These are phyloP conservation scores for Geotrichum aggregatum DNA, from an alignment of 1,139 yeast species.

Conservation along the genomic window DNA sequence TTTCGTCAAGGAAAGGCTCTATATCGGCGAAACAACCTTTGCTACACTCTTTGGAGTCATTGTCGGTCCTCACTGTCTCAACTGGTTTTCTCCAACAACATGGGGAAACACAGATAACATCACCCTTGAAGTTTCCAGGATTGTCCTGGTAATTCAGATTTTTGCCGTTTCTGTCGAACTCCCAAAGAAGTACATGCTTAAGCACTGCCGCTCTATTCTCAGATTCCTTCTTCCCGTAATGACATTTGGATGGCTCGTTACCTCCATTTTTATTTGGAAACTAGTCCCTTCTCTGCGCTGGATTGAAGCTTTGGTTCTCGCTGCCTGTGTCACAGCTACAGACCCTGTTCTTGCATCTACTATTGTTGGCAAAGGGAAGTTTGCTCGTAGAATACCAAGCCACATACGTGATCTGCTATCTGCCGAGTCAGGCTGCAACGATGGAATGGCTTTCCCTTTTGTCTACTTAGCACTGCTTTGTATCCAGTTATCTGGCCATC, in stretches of 20 bases:
- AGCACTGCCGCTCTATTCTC: slow-evolving; percentile 82
- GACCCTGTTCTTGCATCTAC: slow-evolving; percentile 98
- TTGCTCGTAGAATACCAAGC: slow-evolving; percentile 93
- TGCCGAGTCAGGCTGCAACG: slow-evolving; percentile 96
- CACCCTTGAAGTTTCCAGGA: slow-evolving; percentile 82
- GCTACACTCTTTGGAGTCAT: slow-evolving; percentile 89
- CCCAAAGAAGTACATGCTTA: slow-evolving; percentile 87
- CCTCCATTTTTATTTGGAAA: slow-evolving; percentile 80
- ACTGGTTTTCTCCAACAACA: slow-evolving; percentile 80
- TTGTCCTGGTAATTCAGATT: slow-evolving; percentile 86
- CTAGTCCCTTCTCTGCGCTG: slow-evolving; percentile 77
- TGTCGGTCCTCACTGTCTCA: slow-evolving; percentile 86
- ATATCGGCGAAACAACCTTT: slow-evolving; percentile 95
- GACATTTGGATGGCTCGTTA: slow-evolving; percentile 90
- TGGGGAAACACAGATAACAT: slow-evolving; percentile 92
- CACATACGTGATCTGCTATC: slow-evolving; percentile 83
- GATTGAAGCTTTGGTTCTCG: slow-evolving; percentile 68
- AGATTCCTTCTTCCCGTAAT: slow-evolving; percentile 82
- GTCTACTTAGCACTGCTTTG: slow-evolving; percentile 70
- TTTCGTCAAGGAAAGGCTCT: too few relatives aligned
- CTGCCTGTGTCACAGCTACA: slow-evolving; percentile 95
- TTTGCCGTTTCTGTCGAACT: slow-evolving; percentile 97
- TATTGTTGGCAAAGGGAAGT: slow-evolving; percentile 95
- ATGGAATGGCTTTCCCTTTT: slow-evolving; percentile 97
- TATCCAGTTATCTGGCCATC: slow-evolving; percentile 61